Base-by-base conservation (phyloP, 257 asterid species). In the Solanum peruvianum region DNA sequence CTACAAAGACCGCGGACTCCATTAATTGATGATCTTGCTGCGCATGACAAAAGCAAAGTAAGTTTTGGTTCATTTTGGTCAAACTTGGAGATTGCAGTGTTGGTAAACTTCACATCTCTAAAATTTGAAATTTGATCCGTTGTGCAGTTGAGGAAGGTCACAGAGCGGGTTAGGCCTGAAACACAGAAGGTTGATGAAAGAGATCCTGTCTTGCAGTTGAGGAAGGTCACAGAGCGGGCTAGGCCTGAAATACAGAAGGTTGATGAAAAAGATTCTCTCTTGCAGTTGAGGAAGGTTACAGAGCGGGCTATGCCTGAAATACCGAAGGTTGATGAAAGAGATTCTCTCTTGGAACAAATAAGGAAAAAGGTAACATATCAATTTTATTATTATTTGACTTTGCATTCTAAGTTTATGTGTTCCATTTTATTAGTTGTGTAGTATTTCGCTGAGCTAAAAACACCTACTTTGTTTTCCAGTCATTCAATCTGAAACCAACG, bases 401-500 rank as follows among this genome's bases (percentile, higher is more conserved):
- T 49, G 85, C 25, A 29, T 47, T 80, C 66, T 29, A 47, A 49
- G 69, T 80, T 80, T 37, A 49, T 47, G 44, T 31, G 47, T 81
- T 49, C 31, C 69, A 49, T 81, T 9, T 80, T 81, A 27, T 49
- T 49, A 29, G 85, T 88, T 84, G 86, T 83, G 21, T 47, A 47
- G 67, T 49, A 81, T 81, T 49, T 47, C 2, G 20, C 67, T 41
- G 16, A 87, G 88, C 88, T 62, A 45, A 90, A 91, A 91, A 62
- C 86, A n/a, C 73, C 82, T 52, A 44, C 83, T 90, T 70, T 27
- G 45, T 88, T 86, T 84, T 87, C 60, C 93, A 96, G 99, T 93
- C 99, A 87, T 96, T 94, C 95, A 96, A 92, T 91, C 88, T 96
- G 93, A 96, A 92, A 90, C 98, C 98, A 75, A 92, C 98, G 35